Conservation (phyloP, 2,329 filamentous ascomycete genomes). For the Microsporum audouinii region DNA sequence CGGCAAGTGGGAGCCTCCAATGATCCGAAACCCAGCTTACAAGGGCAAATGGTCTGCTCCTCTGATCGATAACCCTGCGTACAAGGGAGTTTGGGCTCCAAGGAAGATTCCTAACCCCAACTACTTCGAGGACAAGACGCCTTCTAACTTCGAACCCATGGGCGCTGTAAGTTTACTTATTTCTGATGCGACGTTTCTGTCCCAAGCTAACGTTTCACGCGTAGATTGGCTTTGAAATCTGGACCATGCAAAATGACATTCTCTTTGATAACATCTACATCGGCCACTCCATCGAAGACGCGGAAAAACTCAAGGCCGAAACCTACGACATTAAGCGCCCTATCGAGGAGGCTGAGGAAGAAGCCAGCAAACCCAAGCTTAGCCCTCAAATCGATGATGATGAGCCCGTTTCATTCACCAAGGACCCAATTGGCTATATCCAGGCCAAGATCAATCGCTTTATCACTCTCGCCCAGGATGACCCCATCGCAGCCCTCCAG, state of each 20-base stretch:
- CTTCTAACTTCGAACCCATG: constrained; percentile 94
- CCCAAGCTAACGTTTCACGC: constrained; percentile 11
- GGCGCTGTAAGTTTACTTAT: constrained; percentile 61
- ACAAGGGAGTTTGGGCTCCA: constrained; percentile 93
- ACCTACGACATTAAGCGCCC: constrained; percentile 81
- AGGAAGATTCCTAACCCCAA: constrained; percentile 94
- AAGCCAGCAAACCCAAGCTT: constrained; percentile 65
- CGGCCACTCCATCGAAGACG: constrained; percentile 89
- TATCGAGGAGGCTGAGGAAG: constrained; percentile 68
- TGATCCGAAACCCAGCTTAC: constrained; percentile 90
- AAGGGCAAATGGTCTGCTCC: constrained; percentile 98
- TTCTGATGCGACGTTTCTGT: background rate
- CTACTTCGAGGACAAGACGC: constrained; percentile 95
- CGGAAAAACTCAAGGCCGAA: constrained; percentile 76
- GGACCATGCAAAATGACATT: constrained; percentile 99
- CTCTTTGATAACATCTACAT: constrained; percentile 99
- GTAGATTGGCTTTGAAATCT: constrained; percentile 96
- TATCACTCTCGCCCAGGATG: constrained; percentile 67
- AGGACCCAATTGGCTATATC: constrained; percentile 78
- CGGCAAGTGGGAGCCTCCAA: constrained; percentile 80
- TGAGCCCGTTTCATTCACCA: constrained; percentile 72
- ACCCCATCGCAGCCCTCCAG: constrained; percentile 74
- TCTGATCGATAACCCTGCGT: constrained; percentile 89
- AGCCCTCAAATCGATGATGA: constrained; percentile 46
- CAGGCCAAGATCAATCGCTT: constrained; percentile 92